Evolutionary conservation across 2,329 filamentous ascomycete genomes (phyloP), one percentile per base, ranked within the genome.

Genomic region (Chrysosporium queenslandicum): DNA sequence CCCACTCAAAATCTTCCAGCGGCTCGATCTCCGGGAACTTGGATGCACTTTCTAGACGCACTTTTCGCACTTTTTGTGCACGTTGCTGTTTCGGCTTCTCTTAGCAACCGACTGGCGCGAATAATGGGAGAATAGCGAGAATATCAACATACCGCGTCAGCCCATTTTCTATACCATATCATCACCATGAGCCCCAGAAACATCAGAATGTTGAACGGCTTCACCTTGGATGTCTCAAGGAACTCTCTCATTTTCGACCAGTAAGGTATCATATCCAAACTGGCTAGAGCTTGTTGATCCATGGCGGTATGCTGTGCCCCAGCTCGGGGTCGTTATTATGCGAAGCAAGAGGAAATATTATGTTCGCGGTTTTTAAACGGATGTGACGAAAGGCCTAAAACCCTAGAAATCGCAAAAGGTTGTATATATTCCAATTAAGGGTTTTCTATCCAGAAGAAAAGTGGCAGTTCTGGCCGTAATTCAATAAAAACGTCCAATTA

Each of bases 1-100:
- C 60, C 71, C 77, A 77, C 54, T 78, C 64, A 57, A 82, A 79
- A 52, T 71, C 63, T 2, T 61, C 43, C 3, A 81, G 65, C 2
- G 77, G 71, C 20, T 55, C 46, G 25, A 58, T 56, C 1, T 46
- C 25, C 4, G 56, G 53, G 21, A 52, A 58, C 21, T 56, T 52
- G 29, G 53, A 49, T 14, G 43, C 49, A 16, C 34, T 30, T 16
- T 46, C 36, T 2, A 49, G 23, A 7, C 30, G 41, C 4, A 52
- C 27, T 29, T 40, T 55, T 36, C 39, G 43, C 5, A 21, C 14
- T 42, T 43, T 49, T 27, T 36, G 45, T 21, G 49, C 12, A 36
- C 21, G 49, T 51, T 43, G 29, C 49, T 51, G 20, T 37, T 27
- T 20, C 2, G 29, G 29, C n/a, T n/a, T 11, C 8, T 51, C 36